Conservation (phyloP, 129 eudicot genomes). For the Ambrosia artemisiifolia region DNA sequence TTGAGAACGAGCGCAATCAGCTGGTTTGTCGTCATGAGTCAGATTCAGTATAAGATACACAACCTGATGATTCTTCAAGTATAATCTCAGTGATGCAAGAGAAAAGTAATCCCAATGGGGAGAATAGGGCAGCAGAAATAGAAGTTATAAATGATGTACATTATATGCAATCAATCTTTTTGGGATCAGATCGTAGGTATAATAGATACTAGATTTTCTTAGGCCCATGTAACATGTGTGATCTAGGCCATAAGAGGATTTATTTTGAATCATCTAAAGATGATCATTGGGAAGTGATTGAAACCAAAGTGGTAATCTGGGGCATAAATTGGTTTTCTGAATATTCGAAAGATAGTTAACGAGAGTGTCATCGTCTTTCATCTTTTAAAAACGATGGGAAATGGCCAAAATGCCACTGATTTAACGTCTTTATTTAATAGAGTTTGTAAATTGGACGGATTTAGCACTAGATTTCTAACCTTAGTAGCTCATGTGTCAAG, state of each 20-base stretch:
- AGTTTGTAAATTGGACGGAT: no score
- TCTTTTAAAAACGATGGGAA: slow-evolving; percentile 35
- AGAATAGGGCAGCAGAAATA: slow-evolving; percentile 24
- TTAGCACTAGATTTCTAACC: no score
- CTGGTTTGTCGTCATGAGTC: slow-evolving; percentile 23
- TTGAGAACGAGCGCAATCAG: slow-evolving; percentile 29
- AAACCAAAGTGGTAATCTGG: slow-evolving; percentile 66
- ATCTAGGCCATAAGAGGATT: slow-evolving; percentile 80
- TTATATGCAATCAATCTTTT: slow-evolving; percentile 82
- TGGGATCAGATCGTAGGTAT: slow-evolving; percentile 94
- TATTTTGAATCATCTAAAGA: slow-evolving; percentile 97
- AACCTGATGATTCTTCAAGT: slow-evolving; percentile 67
- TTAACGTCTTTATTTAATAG: no score
- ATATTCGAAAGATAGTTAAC: not conserved
- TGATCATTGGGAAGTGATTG: slow-evolving; percentile 92
- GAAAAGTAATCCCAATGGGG: slow-evolving; percentile 21
- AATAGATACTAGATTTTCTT: slow-evolving; percentile 92
- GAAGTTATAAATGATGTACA: slow-evolving; percentile 50
- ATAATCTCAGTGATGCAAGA: slow-evolving; percentile 32
- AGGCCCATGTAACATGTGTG: slow-evolving; percentile 76
- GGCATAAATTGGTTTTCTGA: not conserved
- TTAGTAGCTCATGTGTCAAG: no score
- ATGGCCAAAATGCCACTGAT: no score
- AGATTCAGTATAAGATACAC: slow-evolving; percentile 30
- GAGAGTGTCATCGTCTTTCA: slow-evolving; percentile 69